Conservation (phyloP, 2,329 filamentous ascomycete species). For the Stemphylium beticola region DNA sequence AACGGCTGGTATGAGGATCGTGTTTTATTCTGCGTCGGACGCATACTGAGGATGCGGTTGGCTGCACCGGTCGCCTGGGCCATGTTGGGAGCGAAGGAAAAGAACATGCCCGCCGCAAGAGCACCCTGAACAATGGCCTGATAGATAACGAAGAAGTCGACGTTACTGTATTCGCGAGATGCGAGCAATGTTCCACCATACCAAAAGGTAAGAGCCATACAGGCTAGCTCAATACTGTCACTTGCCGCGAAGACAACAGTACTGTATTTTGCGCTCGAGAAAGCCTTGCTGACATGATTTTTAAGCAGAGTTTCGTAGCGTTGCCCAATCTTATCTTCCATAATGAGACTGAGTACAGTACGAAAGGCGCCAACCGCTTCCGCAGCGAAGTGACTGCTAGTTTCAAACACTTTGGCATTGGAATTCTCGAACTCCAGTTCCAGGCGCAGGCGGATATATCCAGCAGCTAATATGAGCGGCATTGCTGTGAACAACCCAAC, state of each 20-base stretch:
- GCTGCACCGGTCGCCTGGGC: conserved; percentile 45
- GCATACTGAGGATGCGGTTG: conserved; percentile 46
- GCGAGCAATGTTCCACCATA: conserved; percentile 50
- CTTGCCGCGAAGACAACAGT: conserved; percentile 72
- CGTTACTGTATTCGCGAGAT: conserved; percentile 54
- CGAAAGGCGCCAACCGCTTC: conserved; percentile 77
- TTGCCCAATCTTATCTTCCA: conserved; percentile 69
- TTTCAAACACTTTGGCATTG: conserved; percentile 71
- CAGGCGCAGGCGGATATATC: conserved; percentile 58
- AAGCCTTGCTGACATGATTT: conserved; percentile 65
- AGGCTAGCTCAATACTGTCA: conserved; percentile 69
- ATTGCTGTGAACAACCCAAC: conserved; percentile 67
- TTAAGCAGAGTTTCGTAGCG: conserved; percentile 67
- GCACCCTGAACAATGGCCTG: conserved; percentile 57
- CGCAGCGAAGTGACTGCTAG: conserved; percentile 75
- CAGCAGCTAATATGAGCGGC: conserved; percentile 57
- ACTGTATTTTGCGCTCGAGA: conserved; percentile 65
- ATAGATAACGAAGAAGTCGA: conserved; percentile 61
- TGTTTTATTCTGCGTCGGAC: conserved; percentile 20
- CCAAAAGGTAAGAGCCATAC: conserved; percentile 68
- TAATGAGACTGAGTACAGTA: conserved; percentile 72
- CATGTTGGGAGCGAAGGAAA: conserved; percentile 56
- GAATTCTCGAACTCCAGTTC: conserved; percentile 73
- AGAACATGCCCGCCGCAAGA: conserved; percentile 46
- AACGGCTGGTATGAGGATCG: conserved; percentile 17